Conservation (phyloP, 108 stramenopile genomes). For the Skeletonema menzelii region DNA sequence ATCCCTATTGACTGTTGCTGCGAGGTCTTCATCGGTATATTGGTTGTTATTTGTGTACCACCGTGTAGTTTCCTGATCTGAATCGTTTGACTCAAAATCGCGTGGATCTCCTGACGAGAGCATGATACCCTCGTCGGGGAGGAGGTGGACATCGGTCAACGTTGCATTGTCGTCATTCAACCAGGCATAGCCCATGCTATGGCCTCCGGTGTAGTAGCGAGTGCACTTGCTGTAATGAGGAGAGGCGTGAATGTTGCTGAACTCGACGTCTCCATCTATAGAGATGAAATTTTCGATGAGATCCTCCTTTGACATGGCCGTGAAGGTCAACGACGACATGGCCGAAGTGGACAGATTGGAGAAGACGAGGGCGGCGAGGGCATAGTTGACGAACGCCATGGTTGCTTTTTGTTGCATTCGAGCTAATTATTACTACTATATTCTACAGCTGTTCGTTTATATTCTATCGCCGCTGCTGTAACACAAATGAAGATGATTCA, state of each 20-base stretch:
- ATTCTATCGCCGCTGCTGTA: too few species aligned
- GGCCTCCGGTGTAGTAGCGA: conserved; percentile 12
- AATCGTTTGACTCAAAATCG: conserved; percentile 28
- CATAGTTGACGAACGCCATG: background rate
- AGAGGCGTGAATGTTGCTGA: conserved; percentile 23
- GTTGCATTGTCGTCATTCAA: background rate
- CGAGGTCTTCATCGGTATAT: background rate
- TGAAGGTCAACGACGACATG: background rate
- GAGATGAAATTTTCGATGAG: conserved; percentile 5
- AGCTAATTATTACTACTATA: too few species aligned
- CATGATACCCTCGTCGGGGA: conserved; percentile 29
- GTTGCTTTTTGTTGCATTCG: too few species aligned
- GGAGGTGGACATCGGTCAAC: background rate
- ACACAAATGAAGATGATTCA: too few species aligned
- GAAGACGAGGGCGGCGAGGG: background rate
- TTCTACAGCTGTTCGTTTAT: too few species aligned
- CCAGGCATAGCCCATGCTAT: background rate
- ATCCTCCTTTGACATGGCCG: background rate
- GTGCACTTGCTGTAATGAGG: conserved; percentile 18
- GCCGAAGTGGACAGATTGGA: background rate
- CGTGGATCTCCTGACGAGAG: conserved; percentile 21
- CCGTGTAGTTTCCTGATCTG: conserved; percentile 3
- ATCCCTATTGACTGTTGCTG: background rate
- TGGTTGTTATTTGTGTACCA: background rate
- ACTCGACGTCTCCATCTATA: conserved; percentile 30